Base-by-base conservation (phyloP, 495 filamentous ascomycete species). In the Oleoguttula mirabilis region DNA sequence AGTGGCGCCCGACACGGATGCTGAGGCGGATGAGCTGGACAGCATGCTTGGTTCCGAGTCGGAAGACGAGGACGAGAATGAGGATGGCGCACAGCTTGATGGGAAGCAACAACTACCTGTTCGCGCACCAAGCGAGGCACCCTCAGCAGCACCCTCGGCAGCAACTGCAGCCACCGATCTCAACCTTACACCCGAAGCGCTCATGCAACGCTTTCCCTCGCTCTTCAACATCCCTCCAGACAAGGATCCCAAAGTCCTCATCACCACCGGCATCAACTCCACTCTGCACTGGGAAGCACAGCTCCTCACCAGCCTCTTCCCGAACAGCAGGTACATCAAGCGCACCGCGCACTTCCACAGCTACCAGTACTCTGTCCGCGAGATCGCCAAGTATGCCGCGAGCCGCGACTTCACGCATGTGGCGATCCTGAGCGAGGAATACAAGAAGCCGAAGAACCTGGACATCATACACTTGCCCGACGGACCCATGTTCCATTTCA, bases 401-500 rank as follows among this genome's bases (percentile, higher is more conserved):
- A 80, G 82, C 48, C 76, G 84, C 14, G 71, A 75, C 33, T 96
- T 80, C 62, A 92, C 84, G 0, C 70, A 82, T 19, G 60, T 98
- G 1, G 56, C 92, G 12, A 73, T 96, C 14, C 65, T 94, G 3
- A 79, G 82, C 43, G 85, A 95, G 57, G 86, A 94, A 53, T 70
- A 73, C 32, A 95, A 96, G 64, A 72, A 68, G 42, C 78, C 84
- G 0, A 73, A 75, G 19, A 82, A 79, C 0, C 57, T 98, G 14
- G 81, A 82, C 4, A 71, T 96, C 27, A 70, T 92, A 6, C 85
- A 93, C 57, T 65, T 98, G 0, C 84, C 90, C 0, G 55, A 67
- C 0, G 92, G 90, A 0, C 87, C 92, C 2, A 88, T 84, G 27
- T 88, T 94, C 60, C 82, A 88, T 50, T 92, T 90, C 65, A 71